Base-by-base conservation (phyloP, 148 eudicot species). In the Chenopodium berlandieri region DNA sequence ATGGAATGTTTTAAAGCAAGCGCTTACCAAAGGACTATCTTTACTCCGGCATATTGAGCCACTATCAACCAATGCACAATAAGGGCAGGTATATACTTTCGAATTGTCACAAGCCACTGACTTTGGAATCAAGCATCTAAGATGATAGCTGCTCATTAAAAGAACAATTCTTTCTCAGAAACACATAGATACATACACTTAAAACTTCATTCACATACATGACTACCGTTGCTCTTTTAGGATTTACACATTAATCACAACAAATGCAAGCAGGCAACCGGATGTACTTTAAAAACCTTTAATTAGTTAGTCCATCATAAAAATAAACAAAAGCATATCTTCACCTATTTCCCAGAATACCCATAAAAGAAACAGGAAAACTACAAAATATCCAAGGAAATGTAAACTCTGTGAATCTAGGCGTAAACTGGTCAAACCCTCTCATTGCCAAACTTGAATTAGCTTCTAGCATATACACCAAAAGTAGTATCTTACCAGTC, bases 401-500 rank as follows among this genome's bases (percentile, higher is more conserved):
- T 62, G 4, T 8, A 13, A 23, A 73, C 25, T 23, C 20, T 17
- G 23, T 34, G 74, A 10, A 44, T 72, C 60, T 73, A n/a, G 25
- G 46, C 31, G 23, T 72, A n/a, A 47, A 73, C 34, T 48, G 34
- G 25, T 25, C 60, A 48, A 73, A 40, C 3, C 7, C 60, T 52
- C 77, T 25, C 63, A 12, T 52, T 50, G 52, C 37, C 32, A 50
- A 23, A 74, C 62, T 47, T 17, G 3, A 31, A n/a, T 47, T 27
- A 79, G 46, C 47, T 58, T 47, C 16, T 52, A 52, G 52, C 69
- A 78, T 71, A 81, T 54, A 68, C 63, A 50, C 9, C 34, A 88
- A 70, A 82, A 44, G 77, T 71, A 86, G 83, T 81, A 87, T 77
- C 89, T 87, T 91, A 94, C 99, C 99, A 83, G 84, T 91, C 94